Evolutionary conservation across 1,139 yeast species (phyloP).

Genomic region (Blastobotrys serpentis): DNA sequence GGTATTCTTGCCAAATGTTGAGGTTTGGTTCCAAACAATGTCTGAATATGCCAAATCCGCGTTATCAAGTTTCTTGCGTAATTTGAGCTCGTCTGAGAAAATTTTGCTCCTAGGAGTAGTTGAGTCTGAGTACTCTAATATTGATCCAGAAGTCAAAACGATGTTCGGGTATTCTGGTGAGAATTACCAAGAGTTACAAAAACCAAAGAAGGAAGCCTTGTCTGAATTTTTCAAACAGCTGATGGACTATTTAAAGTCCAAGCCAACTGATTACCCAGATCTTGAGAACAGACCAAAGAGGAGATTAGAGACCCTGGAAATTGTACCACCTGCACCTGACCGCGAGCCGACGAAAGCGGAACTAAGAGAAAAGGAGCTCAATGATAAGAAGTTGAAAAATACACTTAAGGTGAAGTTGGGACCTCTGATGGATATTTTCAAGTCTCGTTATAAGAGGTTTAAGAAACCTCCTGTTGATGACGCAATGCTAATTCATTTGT

Average conservation of each 20-base stretch:
- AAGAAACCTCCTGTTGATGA: conserved; percentile 90
- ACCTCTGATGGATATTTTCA: conserved; percentile 85
- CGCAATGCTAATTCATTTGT: conserved; percentile 64
- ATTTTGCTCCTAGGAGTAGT: conserved; percentile 77
- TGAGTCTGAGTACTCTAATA: conserved; percentile 46
- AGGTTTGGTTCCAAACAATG: conserved; percentile 70
- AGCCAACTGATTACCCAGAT: conserved; percentile 56
- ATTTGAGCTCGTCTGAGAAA: conserved; percentile 69
- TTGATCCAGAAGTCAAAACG: conserved; percentile 41
- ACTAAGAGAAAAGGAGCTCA: conserved; percentile 56
- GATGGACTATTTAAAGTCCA: conserved; percentile 56
- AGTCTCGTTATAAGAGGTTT: conserved; percentile 82
- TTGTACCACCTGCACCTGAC: conserved; percentile 39
- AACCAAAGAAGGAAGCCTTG: conserved; percentile 49
- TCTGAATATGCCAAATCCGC: conserved; percentile 72
- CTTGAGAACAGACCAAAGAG: conserved; percentile 39
- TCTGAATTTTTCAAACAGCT: conserved; percentile 55
- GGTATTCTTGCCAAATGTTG: conserved; percentile 78
- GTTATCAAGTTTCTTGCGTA: conserved; percentile 64
- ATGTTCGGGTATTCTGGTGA: conserved; percentile 56
- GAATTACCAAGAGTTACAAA: conserved; percentile 49
- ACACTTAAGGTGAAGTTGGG: conserved; percentile 80
- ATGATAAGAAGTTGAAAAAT: conserved; percentile 81
- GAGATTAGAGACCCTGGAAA: conserved; percentile 44
- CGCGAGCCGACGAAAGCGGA: conserved; percentile 29